Percentiles rank a stretch among this genome's conserved stretches.
These are phyloP conservation scores for Mycena citricolor DNA, from an alignment of 1,284 basidiomycete genomes.

Conservation along the genomic window DNA sequence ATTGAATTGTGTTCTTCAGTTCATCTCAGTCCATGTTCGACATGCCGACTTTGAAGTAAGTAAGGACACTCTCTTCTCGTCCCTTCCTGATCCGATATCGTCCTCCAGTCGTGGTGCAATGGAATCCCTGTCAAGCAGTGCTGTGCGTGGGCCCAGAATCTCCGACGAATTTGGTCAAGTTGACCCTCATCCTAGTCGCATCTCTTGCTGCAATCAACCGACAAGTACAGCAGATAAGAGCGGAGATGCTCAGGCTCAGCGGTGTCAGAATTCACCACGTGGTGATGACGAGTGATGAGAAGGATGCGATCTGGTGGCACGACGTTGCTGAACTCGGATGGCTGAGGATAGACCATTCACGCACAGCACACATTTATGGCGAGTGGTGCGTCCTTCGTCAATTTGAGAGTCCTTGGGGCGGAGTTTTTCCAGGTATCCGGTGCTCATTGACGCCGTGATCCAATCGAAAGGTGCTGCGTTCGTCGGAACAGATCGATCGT, in stretches of 20 bases:
- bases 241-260: constrained; percentile 49
- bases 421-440: constrained; percentile 50
- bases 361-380: constrained; percentile 53
- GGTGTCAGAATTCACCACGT: constrained; percentile 55
- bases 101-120: constrained; percentile 55
- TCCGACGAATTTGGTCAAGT: not conserved
- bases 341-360: constrained; percentile 57
- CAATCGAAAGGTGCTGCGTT: constrained; percentile 66
- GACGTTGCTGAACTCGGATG: constrained; percentile 59
- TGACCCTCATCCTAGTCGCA: constrained; percentile 6
- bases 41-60: too few relatives aligned
- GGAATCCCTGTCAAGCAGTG: constrained; percentile 50
- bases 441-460: constrained; percentile 68
- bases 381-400: constrained; percentile 46
- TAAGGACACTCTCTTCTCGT: too few relatives aligned
- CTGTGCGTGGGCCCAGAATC: constrained; percentile 41
- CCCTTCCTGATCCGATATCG: too few relatives aligned
- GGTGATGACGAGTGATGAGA: constrained; percentile 73
- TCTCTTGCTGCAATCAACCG: constrained; percentile 54
- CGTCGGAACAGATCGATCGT: constrained; percentile 67
- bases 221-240: constrained; percentile 62
- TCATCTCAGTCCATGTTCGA: constrained; percentile 20
- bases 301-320: constrained; percentile 64
- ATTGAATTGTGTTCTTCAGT: constrained; percentile 3
- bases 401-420: not conserved